phyloP scores from a whole-genome alignment of 305 asterid genomes.

The Fraxinus platypoda region DNA sequence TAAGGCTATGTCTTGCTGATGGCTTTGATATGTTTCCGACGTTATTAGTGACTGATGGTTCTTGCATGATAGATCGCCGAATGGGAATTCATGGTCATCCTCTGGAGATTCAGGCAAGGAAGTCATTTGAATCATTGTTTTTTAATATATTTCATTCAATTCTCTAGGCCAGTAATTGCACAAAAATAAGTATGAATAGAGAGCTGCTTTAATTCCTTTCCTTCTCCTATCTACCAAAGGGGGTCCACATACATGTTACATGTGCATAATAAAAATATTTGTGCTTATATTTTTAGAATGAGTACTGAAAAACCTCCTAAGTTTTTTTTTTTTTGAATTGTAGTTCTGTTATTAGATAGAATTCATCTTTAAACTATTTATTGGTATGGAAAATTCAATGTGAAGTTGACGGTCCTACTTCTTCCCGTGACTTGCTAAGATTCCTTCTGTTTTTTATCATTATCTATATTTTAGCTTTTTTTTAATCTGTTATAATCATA shows the following conservation, averaged over 20 bases:
- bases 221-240: neutral
- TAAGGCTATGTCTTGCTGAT: conserved; percentile 69
- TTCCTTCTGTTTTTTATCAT: neutral
- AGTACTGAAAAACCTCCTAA: neutral
- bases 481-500: neutral
- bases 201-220: neutral
- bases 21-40: conserved; percentile 84
- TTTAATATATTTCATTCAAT: neutral
- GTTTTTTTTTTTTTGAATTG: neutral
- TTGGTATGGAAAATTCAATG: neutral
- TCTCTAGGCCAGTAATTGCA: neutral
- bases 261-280: neutral
- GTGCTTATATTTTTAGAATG: neutral
- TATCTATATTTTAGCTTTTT: neutral
- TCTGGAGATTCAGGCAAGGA: conserved; percentile 66
- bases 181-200: neutral
- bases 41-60: conserved; percentile 71
- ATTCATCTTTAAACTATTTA: neutral
- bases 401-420: neutral
- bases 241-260: neutral
- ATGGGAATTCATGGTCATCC: conserved; percentile 87
- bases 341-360: neutral
- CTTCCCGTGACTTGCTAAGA: neutral
- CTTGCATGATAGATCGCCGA: conserved; percentile 84
- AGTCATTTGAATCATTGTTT: neutral